These are phyloP conservation scores for Phytophthora meadii DNA, from an alignment of 352 stramenopile genomes.

Conservation along the genomic window DNA sequence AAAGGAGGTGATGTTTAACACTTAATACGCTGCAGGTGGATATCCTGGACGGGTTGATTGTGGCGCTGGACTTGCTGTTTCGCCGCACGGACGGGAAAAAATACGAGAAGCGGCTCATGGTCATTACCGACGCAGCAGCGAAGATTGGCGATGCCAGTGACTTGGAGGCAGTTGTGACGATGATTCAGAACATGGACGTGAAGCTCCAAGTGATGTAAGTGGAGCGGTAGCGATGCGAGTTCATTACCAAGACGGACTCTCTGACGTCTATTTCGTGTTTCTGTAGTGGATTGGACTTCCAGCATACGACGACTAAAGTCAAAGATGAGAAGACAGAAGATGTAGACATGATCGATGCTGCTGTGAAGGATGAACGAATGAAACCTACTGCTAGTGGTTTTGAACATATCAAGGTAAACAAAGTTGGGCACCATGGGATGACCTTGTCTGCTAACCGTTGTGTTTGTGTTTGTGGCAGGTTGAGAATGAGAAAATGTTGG, in stretches of 20 bases:
- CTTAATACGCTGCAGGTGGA: constrained; percentile 46
- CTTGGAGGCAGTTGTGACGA: constrained; percentile 72
- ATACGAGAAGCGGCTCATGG: constrained; percentile 75
- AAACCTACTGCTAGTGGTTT: constrained; percentile 3
- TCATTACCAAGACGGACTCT: neutral
- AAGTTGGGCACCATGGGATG: too few relatives aligned
- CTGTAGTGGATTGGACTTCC: constrained; percentile 70
- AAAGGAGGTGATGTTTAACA: neutral
- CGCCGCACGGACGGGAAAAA: constrained; percentile 80
- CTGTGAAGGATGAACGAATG: constrained; percentile 36
- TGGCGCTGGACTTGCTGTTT: constrained; percentile 82
- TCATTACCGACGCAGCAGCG: constrained; percentile 78
- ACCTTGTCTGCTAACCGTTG: too few relatives aligned
- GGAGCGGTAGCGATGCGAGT: neutral
- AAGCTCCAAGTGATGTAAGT: constrained; percentile 84
- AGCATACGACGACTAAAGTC: constrained; percentile 47
- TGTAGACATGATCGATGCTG: constrained; percentile 17
- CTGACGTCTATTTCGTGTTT: neutral
- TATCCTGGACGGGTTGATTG: constrained; percentile 82
- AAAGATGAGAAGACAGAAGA: constrained; percentile 38
- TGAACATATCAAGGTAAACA: constrained; percentile 32
- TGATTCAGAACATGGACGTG: constrained; percentile 83
- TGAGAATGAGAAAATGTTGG: constrained; percentile 89
- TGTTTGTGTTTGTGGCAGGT: constrained; percentile 18
- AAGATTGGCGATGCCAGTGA: constrained; percentile 69